Base-by-base conservation (phyloP, 1,139 yeast genomes). In the Tardiomyces digboiensis region DNA sequence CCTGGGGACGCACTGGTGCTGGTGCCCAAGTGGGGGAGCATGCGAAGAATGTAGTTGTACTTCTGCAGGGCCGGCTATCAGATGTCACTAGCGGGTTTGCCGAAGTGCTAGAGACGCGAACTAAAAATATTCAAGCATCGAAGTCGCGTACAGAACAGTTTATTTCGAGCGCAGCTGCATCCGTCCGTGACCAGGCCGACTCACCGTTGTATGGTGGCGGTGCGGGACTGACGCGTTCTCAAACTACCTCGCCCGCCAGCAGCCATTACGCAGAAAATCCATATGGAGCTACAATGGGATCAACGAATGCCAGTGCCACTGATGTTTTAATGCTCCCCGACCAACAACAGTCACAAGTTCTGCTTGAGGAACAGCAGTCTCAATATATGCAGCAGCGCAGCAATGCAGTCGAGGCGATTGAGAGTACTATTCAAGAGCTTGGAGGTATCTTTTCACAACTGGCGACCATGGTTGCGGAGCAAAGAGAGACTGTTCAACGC, bases 391-490 rank as follows among this genome's bases (percentile, higher is more conserved):
- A 82, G 58, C 93, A 84, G 56, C 76, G 99, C 57, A 82, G 80
- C 55, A 67, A 81, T 39, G 98, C 98, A 0, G 97, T 91, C 41
- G 97, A 91, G 61, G 87, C 96, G 2, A 91, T 91, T 43, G 99
- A 91, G 60, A 76, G 89, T 20, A 91, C 98, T 1, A 91, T 91
- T 49, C 93, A 89, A 58, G 98, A 91, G 64, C 95, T 91, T 39
- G 99, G 99, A 23, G 85, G 86, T 46, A 74, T 91, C 52, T 91
- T 93, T 67, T 93, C 86, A 55, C 98, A 91, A 64, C 72, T 91
- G 56, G 96, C 97, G 2, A 84, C 95, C 2, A 89, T 91, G 97
- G 97, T 91, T 12, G 89, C 87, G 49, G 98, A 93, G 63, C 99
- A 91, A 65, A 93, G 97, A 39, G 98, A 91, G 57, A 85, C 83